Base-by-base conservation (phyloP, 495 filamentous ascomycete species). In the Penicillium nucicola region DNA sequence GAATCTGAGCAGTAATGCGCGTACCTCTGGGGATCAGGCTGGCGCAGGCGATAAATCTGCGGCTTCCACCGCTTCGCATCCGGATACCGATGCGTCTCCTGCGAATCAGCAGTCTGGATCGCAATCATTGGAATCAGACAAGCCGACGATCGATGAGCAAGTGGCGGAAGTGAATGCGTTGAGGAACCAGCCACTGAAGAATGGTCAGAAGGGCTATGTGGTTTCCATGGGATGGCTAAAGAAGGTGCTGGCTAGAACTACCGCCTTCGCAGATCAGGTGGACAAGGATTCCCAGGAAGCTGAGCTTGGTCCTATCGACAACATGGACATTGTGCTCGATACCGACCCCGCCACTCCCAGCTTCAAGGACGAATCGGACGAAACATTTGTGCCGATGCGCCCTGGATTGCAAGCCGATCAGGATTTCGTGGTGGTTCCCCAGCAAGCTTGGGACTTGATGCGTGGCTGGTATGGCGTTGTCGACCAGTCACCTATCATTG, bases 231-330 rank as follows among this genome's bases (percentile, higher is more conserved):
- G 75, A 42, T 98, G 93, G 93, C 75, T 97, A 19, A 76, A 76
- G 35, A 78, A 83, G 31, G 89, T 97, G 2, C 72, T 86, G 50
- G 77, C 86, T 11, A 79, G 89, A 48, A 82, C 84, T 35, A 68
- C 80, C 3, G 78, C 84, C 15, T 69, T 77, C 52, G 73, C 71
- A 12, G 79, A 77, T 54, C 66, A 73, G 42, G 70, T 64, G 13
- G 70, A 77, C 45, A 88, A 91, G 57, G 79, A 83, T 40, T 73
- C 77, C 4, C 51, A 68, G 25, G 84, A 88, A 48, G 82, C 78
- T 10, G 75, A 83, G 10, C 77, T 93, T 30, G 91, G 90, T 2
- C 89, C 89, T 0, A 84, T 97, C 23, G 90, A 97, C 70, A 97
- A 96, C 62, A 82, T 87, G 5, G 88, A 89, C 55, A 62, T 78